Evolutionary conservation across 164 flowering plant genomes (phyloP), one percentile per base, ranked within the genome.

Genomic region (Umbilicus rupestris): DNA sequence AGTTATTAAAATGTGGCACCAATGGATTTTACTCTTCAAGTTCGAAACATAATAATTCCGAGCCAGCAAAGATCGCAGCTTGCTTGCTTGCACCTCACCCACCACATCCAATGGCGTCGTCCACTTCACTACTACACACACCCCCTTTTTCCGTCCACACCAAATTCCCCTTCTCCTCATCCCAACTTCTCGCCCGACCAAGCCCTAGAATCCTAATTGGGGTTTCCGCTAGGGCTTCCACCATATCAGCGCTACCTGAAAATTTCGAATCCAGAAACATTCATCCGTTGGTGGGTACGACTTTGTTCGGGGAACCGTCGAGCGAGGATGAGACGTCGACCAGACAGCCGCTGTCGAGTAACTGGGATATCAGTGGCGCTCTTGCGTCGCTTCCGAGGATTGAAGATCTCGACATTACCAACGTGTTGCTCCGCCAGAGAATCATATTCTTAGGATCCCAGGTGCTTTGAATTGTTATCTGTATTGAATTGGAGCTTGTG

Each of bases 401-500:
- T 65, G 94, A 90, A 70, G 96, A 93, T 57, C 85, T 93, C 7
- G 97, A 93, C 62, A 73, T 87, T 64, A 82, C 87, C 71, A 89
- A 89, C 73, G 86, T 86, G 98, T 89, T 93, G 70, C 92, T 93
- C 37, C 91, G 92, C 39, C 98, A 93, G 73, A 70, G 98, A 70
- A 90, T 93, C 67, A 66, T 93, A 74, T 93, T 90, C 73, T 70
- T 93, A 76, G 96, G 97, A 20, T 76, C 89, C 65, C 87, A 83
- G 95, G 98, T 90, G 33, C 60, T 10, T 55, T 12, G 28, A 10
- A 10, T 20, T 55, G 3, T 0, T n/a, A 22, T 55, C 14, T 55
- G 44, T 41, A n/a, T n/a, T n/a, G n/a, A n/a, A n/a, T 41, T 9
- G 12, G 44, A 41, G 10, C 9, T 3, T 41, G 44, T 41, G 44